Conservation (phyloP, 306 rosid genomes). For the Vigna reflexopilosa region DNA sequence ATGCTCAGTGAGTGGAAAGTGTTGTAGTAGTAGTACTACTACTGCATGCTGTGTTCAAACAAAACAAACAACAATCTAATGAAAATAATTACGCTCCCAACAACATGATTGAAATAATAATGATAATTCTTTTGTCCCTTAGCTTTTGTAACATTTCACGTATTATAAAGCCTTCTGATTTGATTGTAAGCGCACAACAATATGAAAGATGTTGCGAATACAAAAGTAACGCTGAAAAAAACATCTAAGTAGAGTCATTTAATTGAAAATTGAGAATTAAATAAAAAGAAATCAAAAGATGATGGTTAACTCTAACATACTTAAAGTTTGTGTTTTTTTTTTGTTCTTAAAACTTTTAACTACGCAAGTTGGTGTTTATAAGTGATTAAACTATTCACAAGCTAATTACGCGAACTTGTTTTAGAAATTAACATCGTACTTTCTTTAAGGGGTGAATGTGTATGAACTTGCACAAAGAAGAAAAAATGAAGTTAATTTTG, state of each 20-base stretch:
- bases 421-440: background rate
- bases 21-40: too few relatives aligned
- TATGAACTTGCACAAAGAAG: background rate
- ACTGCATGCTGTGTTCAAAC: conserved; percentile 8
- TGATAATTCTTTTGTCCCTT: conserved; percentile 9
- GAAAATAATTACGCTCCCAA: conserved; percentile 35
- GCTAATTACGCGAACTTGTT: background rate
- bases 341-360: background rate
- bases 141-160: conserved; percentile 4
- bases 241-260: conserved; percentile 10
- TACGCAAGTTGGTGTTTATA: background rate
- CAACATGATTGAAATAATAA: conserved; percentile 33
- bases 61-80: conserved; percentile 18
- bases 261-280: background rate
- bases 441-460: background rate
- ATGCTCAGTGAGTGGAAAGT: background rate
- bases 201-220: conserved; percentile 34
- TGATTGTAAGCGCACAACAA: conserved; percentile 44
- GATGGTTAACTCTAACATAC: background rate
- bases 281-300: too few relatives aligned
- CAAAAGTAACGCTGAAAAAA: background rate
- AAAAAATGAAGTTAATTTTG: background rate
- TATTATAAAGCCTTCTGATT: conserved; percentile 21
- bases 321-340: background rate
- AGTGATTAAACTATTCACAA: background rate